phyloP scores from a whole-genome alignment of 768 basidiomycete species.

The Leccinum pellstonianum region DNA sequence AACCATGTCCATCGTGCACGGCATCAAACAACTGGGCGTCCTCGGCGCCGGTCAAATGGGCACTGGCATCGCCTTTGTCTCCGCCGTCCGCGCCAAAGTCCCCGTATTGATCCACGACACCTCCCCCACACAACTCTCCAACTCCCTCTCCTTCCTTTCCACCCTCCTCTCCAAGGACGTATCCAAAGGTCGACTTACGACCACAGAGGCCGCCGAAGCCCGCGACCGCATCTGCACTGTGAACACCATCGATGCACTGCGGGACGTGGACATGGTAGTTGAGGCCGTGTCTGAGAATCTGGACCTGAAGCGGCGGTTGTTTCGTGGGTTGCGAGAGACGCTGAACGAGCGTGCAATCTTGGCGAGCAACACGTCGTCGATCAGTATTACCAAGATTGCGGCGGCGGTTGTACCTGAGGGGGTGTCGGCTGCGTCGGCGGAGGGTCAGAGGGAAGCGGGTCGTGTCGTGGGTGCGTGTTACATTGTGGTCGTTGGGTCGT shows the following conservation, averaged over 20 bases:
- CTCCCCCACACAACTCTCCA: constrained; percentile 68
- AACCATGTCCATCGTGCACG: constrained; percentile 54
- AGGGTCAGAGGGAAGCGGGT: constrained; percentile 61
- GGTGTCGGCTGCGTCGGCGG: constrained; percentile 54
- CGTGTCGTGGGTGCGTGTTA: constrained; percentile 73
- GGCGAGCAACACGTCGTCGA: constrained; percentile 91
- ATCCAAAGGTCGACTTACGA: constrained; percentile 70
- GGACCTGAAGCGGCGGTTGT: constrained; percentile 74
- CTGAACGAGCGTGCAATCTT: constrained; percentile 75
- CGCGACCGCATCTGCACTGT: constrained; percentile 63
- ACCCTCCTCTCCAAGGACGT: constrained; percentile 88
- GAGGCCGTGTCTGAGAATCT: constrained; percentile 93
- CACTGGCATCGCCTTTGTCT: constrained; percentile 86
- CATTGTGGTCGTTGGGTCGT: neutral
- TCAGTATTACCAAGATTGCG: constrained; percentile 93
- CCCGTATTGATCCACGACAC: constrained; percentile 85
- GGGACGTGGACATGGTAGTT: constrained; percentile 87
- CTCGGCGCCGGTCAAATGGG: constrained; percentile 90
- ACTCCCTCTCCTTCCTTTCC: constrained; percentile 74
- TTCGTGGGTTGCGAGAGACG: constrained; percentile 64
- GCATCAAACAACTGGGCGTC: constrained; percentile 72
- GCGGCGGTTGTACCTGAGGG: constrained; percentile 67
- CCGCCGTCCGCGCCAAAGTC: constrained; percentile 81
- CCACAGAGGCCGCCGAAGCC: constrained; percentile 71
- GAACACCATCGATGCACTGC: constrained; percentile 55